Percentiles rank a stretch among this genome's conserved stretches.
phyloP scores from a whole-genome alignment of 2,329 filamentous ascomycete genomes.

The Ascosphaera acerosa region DNA sequence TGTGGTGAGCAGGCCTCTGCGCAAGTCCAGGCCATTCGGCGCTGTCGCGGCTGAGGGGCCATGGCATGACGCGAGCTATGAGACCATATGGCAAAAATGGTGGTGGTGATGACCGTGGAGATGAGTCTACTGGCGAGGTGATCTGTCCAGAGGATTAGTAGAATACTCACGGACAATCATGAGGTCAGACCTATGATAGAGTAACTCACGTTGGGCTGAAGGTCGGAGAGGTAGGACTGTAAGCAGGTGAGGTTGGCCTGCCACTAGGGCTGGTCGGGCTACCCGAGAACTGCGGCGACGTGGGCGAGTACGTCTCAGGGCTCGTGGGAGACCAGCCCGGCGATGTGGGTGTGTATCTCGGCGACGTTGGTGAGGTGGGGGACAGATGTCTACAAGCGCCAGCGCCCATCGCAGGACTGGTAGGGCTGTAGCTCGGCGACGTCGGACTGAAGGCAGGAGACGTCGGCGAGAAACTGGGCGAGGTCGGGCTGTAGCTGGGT shows the following conservation, averaged over 20 bases:
- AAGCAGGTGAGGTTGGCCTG: conserved; percentile 16
- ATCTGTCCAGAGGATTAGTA: conserved; percentile 8
- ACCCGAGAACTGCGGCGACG: conserved; percentile 23
- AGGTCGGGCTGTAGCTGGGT: conserved; percentile 34
- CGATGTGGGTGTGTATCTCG: conserved; percentile 31
- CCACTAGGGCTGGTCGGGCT: conserved; percentile 19
- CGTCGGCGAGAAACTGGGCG: conserved; percentile 28
- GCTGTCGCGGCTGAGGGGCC: no score
- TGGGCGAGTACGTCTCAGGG: conserved; percentile 25
- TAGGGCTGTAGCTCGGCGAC: conserved; percentile 32
- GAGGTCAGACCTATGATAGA: background rate
- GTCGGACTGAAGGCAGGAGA: conserved; percentile 29
- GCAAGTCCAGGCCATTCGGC: no score
- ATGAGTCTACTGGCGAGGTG: conserved; percentile 17
- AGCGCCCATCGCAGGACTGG: conserved; percentile 23
- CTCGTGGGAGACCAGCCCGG: conserved; percentile 25
- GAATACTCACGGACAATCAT: background rate
- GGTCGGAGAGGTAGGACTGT: conserved; percentile 20
- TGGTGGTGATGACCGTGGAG: background rate
- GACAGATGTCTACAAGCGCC: conserved; percentile 16
- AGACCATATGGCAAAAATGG: background rate
- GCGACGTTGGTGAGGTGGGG: conserved; percentile 24
- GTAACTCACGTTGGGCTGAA: conserved; percentile 19
- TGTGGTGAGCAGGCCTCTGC: no score
- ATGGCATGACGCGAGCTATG: no score